A percentile compares a stretch with the other conserved stretches of the same genome.
These are phyloP conservation scores for Citrus sinensis DNA, from an alignment of 345 rosid genomes.

Conservation along the genomic window DNA sequence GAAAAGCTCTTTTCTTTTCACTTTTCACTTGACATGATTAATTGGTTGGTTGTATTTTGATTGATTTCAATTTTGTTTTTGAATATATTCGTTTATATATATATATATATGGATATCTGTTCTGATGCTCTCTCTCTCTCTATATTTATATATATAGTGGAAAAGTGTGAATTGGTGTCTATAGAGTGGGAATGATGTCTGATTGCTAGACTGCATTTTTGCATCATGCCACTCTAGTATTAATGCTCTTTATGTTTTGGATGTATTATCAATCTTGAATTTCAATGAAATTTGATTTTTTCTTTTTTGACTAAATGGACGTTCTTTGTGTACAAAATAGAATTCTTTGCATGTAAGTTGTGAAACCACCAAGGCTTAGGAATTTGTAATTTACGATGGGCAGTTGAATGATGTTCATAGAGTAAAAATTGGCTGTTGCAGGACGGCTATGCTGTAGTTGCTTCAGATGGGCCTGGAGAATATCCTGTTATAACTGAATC, in stretches of 20 bases:
- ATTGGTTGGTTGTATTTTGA: no score
- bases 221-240: background rate
- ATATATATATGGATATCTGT: background rate
- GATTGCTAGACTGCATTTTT: background rate
- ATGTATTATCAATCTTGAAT: background rate
- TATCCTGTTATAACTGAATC: slow-evolving; percentile 86
- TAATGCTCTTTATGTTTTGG: background rate
- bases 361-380: background rate
- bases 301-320: background rate
- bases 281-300: background rate
- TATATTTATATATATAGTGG: no score
- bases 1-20: background rate
- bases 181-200: background rate
- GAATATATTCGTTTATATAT: background rate
- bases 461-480: slow-evolving; percentile 93
- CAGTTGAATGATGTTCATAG: background rate
- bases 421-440: slow-evolving; percentile 21
- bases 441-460: slow-evolving; percentile 97
- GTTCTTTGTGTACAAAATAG: background rate
- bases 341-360: background rate
- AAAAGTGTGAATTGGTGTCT: background rate
- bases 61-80: background rate
- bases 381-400: background rate
- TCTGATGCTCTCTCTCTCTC: background rate
- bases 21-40: background rate